A percentile compares a stretch with the other conserved stretches of the same genome.
Evolutionary conservation across 495 filamentous ascomycete species (phyloP).

Genomic region (Daldinia vernicosa): DNA sequence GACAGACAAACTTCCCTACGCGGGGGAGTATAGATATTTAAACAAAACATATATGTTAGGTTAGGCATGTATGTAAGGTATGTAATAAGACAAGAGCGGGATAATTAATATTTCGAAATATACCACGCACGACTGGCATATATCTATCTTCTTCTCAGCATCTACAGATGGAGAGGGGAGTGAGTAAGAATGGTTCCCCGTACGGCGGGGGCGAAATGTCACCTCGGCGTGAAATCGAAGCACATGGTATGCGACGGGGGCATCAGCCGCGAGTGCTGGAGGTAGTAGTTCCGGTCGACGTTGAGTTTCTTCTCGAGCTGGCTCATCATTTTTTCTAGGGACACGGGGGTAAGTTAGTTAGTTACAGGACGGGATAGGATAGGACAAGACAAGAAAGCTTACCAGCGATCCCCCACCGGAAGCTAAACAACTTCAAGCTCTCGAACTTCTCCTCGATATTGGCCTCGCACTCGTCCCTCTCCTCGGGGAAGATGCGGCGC

Average conservation of each 20-base stretch:
- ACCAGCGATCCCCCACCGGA: constrained; percentile 48
- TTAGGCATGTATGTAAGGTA: background rate
- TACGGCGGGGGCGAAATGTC: constrained; percentile 10
- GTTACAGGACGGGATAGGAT: background rate
- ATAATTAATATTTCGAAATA: background rate
- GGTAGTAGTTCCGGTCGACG: constrained; percentile 38
- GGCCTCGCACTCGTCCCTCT: constrained; percentile 34
- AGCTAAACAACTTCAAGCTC: constrained; percentile 45
- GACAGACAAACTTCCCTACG: background rate
- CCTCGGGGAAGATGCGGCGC: constrained; percentile 39
- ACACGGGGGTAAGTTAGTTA: background rate
- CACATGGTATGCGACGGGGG: constrained; percentile 33
- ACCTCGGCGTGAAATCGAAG: constrained; percentile 25
- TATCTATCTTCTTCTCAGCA: too few relatives aligned
- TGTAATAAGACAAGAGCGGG: background rate
- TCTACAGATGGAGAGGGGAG: too few relatives aligned
- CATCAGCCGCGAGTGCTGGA: constrained; percentile 34
- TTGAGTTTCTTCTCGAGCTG: constrained; percentile 41
- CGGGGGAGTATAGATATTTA: background rate
- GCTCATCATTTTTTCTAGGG: constrained; percentile 46
- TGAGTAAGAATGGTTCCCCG: too few relatives aligned
- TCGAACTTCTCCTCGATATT: constrained; percentile 47
- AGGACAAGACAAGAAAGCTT: constrained; percentile 4
- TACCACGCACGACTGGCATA: too few relatives aligned
- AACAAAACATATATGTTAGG: background rate